Percentiles rank a stretch among this genome's conserved stretches.
These are phyloP conservation scores for Isabelozyma pseudorhagii DNA, from an alignment of 805 yeast species.

Conservation along the genomic window DNA sequence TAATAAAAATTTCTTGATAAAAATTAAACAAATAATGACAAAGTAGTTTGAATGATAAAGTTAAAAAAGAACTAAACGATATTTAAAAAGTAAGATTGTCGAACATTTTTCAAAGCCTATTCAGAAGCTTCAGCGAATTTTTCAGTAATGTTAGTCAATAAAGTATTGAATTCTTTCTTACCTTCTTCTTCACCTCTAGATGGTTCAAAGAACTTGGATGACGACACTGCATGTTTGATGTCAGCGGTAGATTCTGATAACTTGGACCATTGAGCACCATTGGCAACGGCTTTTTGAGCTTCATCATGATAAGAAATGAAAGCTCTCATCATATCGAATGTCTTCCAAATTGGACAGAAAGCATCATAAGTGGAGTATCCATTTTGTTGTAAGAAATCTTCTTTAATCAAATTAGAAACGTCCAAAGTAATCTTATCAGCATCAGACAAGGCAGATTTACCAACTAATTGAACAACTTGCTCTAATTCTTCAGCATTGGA, in stretches of 20 bases:
- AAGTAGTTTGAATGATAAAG: not conserved
- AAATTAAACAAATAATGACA: conserved; percentile 1
- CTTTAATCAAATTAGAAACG: conserved; percentile 87
- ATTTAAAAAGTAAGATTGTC: not conserved
- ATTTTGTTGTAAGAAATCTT: conserved; percentile 98
- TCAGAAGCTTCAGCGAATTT: conserved; percentile 95
- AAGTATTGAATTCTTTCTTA: conserved; percentile 70
- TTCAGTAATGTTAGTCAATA: conserved; percentile 74
- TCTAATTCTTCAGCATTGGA: conserved; percentile 98
- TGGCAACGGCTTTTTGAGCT: conserved; percentile 94
- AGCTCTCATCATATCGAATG: conserved; percentile 96
- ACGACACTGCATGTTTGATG: conserved; percentile 88
- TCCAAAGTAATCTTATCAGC: conserved; percentile 95
- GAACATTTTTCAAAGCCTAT: conserved; percentile 29
- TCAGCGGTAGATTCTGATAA: conserved; percentile 85
- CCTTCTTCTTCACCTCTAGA: conserved; percentile 81
- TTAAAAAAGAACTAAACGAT: not conserved
- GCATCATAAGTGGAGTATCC: conserved; percentile 98
- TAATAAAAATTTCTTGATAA: not conserved
- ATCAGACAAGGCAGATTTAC: conserved; percentile 96
- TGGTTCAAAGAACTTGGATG: conserved; percentile 96
- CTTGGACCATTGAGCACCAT: conserved; percentile 94
- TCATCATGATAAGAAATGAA: conserved; percentile 90
- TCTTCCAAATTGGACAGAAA: conserved; percentile 99
- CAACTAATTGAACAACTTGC: conserved; percentile 98